Base-by-base conservation (phyloP, 2,329 filamentous ascomycete genomes). In the Phyllosticta capitalensis region DNA sequence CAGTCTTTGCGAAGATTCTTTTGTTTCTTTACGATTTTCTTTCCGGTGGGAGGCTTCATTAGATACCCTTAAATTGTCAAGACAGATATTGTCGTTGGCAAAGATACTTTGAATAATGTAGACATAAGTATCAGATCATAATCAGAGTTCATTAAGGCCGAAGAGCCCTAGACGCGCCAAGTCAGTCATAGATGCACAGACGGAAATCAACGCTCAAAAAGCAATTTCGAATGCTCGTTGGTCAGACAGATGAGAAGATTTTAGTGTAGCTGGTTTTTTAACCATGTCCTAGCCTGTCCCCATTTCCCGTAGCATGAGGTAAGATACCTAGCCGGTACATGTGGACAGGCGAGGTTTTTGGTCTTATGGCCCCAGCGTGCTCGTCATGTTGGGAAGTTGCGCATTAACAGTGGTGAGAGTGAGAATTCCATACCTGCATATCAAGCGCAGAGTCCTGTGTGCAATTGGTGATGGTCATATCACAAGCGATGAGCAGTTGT, bases 291-390 rank as follows among this genome's bases (percentile, higher is more conserved):
- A 22, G 24, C 24, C 24, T 26, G 24, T 26, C 24, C 53, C 52
- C 45, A 55, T 49, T 45, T n/a, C n/a, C n/a, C n/a, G n/a, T n/a
- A n/a, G n/a, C n/a, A n/a, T n/a, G n/a, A n/a, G n/a, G n/a, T n/a
- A n/a, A n/a, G n/a, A n/a, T n/a, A n/a, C n/a, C n/a, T n/a, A n/a
- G n/a, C n/a, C n/a, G n/a, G n/a, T n/a, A n/a, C n/a, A n/a, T n/a
- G 17, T 7, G 17, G 48, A 26, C 4, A n/a, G 30, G 20, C 17
- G 26, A 49, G 45, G 55, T 45, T 9, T 52, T 52, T 38, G 26
- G 53, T 59, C 58, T 55, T 59, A 59, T 59, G 58, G 58, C 58
- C 58, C 58, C 58, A 59, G 58, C 58, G 53, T 59, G 58, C 58
- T 55, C 58, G 52, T 59, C 58, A 59, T 52, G 3, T 9, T 17